Percentiles rank a stretch among this genome's conserved stretches.
These are phyloP conservation scores for Apiospora kogelbergensis DNA, from an alignment of 2,329 filamentous ascomycete genomes.

Conservation along the genomic window DNA sequence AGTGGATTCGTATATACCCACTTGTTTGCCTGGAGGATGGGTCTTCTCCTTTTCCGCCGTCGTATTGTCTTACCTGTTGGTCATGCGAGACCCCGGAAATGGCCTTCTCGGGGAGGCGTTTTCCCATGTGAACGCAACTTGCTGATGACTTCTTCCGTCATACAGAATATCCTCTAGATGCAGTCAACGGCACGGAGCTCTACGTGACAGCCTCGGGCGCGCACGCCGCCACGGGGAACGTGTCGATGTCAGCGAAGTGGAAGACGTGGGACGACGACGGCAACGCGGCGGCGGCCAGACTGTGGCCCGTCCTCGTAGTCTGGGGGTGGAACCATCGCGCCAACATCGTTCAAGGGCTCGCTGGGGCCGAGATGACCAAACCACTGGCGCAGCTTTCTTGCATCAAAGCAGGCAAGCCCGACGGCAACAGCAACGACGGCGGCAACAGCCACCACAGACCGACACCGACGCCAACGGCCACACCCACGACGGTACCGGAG, in stretches of 20 bases:
- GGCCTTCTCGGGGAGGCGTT: background rate
- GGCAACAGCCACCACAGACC: background rate
- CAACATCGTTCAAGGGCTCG: background rate
- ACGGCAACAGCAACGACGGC: background rate
- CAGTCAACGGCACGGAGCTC: conserved; percentile 24
- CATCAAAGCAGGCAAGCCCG: conserved; percentile 19
- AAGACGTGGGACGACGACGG: conserved; percentile 6
- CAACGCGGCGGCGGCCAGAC: conserved; percentile 16
- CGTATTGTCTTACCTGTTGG: background rate
- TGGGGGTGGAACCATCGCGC: conserved; percentile 30
- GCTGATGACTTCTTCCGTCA: background rate
- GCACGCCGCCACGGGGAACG: conserved; percentile 19
- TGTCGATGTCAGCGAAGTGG: background rate
- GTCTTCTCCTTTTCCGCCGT: background rate
- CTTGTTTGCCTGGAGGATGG: background rate
- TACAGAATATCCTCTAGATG: conserved; percentile 24
- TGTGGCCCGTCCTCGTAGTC: conserved; percentile 26
- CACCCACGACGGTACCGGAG: background rate
- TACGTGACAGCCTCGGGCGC: conserved; percentile 26
- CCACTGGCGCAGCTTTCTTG: conserved; percentile 25
- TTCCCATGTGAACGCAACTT: background rate
- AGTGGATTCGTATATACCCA: background rate
- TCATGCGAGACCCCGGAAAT: background rate
- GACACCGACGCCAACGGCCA: background rate
- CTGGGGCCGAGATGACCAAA: background rate